Evolutionary conservation across 495 filamentous ascomycete genomes (phyloP).

Genomic region (Acidomyces sp.): DNA sequence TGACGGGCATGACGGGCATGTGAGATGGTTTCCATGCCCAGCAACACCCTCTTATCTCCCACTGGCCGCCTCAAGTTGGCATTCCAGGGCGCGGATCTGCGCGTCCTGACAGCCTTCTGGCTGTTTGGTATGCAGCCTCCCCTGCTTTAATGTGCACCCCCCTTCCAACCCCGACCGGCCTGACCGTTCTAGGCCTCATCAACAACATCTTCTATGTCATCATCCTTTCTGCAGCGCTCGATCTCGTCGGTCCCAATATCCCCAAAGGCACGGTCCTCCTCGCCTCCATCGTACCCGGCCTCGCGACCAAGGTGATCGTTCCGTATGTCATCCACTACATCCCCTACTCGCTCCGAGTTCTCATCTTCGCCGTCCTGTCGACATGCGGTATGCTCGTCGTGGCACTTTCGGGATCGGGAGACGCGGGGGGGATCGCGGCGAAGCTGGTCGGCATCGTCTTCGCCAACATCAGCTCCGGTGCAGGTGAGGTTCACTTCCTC

Average conservation of each 20-base stretch:
- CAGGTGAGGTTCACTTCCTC: slow-evolving; percentile 78
- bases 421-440: slow-evolving; percentile 47
- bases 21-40: too few relatives aligned
- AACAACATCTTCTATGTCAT: slow-evolving; percentile 98
- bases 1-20: too few relatives aligned
- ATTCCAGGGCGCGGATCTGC: slow-evolving; percentile 55
- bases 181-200: slow-evolving; percentile 53
- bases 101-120: slow-evolving; percentile 78
- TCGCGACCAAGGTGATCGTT: slow-evolving; percentile 72
- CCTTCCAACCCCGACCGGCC: background rate
- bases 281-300: slow-evolving; percentile 79
- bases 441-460: slow-evolving; percentile 79
- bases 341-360: slow-evolving; percentile 62
- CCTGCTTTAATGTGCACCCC: background rate
- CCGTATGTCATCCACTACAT: slow-evolving; percentile 87
- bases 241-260: slow-evolving; percentile 72
- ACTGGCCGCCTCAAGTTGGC: slow-evolving; percentile 46
- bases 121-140: slow-evolving; percentile 57
- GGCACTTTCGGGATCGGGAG: slow-evolving; percentile 54
- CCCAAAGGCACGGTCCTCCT: slow-evolving; percentile 89
- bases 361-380: slow-evolving; percentile 59
- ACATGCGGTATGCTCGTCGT: slow-evolving; percentile 77
- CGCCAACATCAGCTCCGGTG: slow-evolving; percentile 70
- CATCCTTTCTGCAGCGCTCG: slow-evolving; percentile 88
- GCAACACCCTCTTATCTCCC: too few relatives aligned